These are phyloP conservation scores for Leucoagaricus sp. DNA, from an alignment of 1,284 basidiomycete species.

Conservation along the genomic window DNA sequence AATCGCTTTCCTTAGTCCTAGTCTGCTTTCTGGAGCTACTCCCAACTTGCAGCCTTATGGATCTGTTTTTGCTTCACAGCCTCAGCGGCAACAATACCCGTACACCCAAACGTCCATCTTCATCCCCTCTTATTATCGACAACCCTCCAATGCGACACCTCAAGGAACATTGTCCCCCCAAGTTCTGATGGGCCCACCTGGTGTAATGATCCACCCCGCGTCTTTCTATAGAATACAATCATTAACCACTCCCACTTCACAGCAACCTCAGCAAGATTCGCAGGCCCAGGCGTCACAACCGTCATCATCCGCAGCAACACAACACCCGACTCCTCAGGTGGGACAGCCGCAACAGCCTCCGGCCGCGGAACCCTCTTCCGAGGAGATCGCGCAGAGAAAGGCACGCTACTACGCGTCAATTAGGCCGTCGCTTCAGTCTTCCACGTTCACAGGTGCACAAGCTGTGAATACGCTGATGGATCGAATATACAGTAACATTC, in stretches of 20 bases:
- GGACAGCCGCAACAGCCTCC: slow-evolving; percentile 11
- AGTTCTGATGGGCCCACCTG: slow-evolving; percentile 56
- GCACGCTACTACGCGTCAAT: slow-evolving; percentile 51
- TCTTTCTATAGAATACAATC: slow-evolving; percentile 30
- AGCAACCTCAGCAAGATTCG: slow-evolving; percentile 22
- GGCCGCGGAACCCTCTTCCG: slow-evolving; percentile 23
- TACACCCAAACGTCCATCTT: slow-evolving; percentile 34
- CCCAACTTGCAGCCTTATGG: slow-evolving; percentile 31
- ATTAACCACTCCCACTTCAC: slow-evolving; percentile 19
- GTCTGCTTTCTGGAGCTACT: slow-evolving; percentile 8
- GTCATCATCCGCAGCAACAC: background rate
- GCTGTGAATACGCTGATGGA: slow-evolving; percentile 60
- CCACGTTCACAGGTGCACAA: slow-evolving; percentile 66
- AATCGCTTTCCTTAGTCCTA: slow-evolving; percentile 18
- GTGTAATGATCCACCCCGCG: slow-evolving; percentile 39
- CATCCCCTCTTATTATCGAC: slow-evolving; percentile 36
- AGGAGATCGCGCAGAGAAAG: slow-evolving; percentile 40
- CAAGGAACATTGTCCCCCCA: slow-evolving; percentile 70
- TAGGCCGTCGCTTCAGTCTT: slow-evolving; percentile 52
- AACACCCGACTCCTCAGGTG: slow-evolving; percentile 1
- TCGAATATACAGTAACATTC: slow-evolving; percentile 55
- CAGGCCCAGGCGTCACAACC: slow-evolving; percentile 16
- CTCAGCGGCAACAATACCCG: slow-evolving; percentile 21
- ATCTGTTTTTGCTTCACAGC: slow-evolving; percentile 16
- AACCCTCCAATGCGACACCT: slow-evolving; percentile 35